Conservation (phyloP, 1,284 basidiomycete species). For the Anthracocystis setariae region DNA sequence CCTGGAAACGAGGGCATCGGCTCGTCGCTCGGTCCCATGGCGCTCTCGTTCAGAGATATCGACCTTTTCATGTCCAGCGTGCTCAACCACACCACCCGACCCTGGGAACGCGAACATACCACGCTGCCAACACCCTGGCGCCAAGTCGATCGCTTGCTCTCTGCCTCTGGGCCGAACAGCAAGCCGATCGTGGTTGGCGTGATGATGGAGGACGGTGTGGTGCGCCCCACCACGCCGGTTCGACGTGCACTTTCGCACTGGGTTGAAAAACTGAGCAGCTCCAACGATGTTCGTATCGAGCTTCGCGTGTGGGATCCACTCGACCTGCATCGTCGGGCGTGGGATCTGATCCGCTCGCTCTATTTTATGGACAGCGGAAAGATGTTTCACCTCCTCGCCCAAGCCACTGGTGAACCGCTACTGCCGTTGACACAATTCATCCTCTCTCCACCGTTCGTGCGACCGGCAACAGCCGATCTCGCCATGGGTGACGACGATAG, state of each 20-base stretch:
- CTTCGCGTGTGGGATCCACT: slow-evolving; percentile 26
- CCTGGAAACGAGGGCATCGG: slow-evolving; percentile 45
- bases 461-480: slow-evolving; percentile 10
- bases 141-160: slow-evolving; percentile 22
- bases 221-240: slow-evolving; percentile 31
- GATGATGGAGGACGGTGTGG: slow-evolving; percentile 41
- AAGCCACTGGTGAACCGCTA: slow-evolving; percentile 42
- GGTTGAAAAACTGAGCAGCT: slow-evolving; percentile 16
- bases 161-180: too few species aligned
- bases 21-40: slow-evolving; percentile 40
- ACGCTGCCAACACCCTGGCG: slow-evolving; percentile 30
- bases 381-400: slow-evolving; percentile 32
- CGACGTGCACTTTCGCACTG: slow-evolving; percentile 29
- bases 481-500: neutral
- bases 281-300: slow-evolving; percentile 11
- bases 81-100: slow-evolving; percentile 30
- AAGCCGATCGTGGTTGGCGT: slow-evolving; percentile 29
- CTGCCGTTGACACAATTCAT: slow-evolving; percentile 46
- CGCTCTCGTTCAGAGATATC: slow-evolving; percentile 30
- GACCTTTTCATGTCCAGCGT: slow-evolving; percentile 44
- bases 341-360: slow-evolving; percentile 47
- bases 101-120: slow-evolving; percentile 32
- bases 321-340: slow-evolving; percentile 35
- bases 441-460: slow-evolving; percentile 34
- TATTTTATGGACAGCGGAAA: slow-evolving; percentile 54